Evolutionary conservation across 306 rosid genomes (phyloP), one percentile per base, ranked within the genome.

Genomic region (Cercis canadensis): DNA sequence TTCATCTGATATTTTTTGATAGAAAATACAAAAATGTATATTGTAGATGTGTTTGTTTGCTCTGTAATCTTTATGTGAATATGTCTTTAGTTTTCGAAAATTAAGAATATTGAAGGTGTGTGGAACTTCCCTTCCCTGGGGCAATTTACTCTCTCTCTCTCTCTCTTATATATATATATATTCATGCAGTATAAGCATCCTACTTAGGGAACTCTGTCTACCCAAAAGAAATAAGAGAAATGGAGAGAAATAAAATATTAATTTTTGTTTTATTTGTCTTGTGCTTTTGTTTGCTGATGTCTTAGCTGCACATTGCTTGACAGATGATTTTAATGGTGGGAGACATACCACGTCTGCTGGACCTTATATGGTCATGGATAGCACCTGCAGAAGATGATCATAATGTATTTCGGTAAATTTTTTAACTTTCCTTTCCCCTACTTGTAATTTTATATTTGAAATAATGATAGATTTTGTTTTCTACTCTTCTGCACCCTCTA

Each of bases 341-440:
- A 67, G 92, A 94, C 78, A 87, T 94, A 78, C 95, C 96, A 54
- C 86, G 82, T 71, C 75, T 94, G 62, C 87, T 94, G 80, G 99
- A 90, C 68, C 87, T 94, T 70, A 83, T 94, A 76, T 94, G 99
- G 99, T 89, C 92, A 17, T 94, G 99, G 99, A 86, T 94, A 84
- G 92, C 97, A 43, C 97, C 99, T 57, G 81, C 84, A 46, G 97
- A 91, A 57, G 92, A 89, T 47, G 90, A 84, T 70, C 86, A 87
- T 18, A 82, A 84, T 80, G 83, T 72, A 66, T 87, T 87, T 79
- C 86, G 99, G 99, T 86, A 57, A 77, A 71, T 61, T 56, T 29
- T 78, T 69, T 29, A 67, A 57, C 64, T 19, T 59, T 66, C 67
- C 64, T 75, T 80, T 74, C 51, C 45, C 73, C 31, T 57, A 33